These are phyloP conservation scores for Sparassis latifolia DNA, from an alignment of 1,284 basidiomycete genomes.

Conservation along the genomic window DNA sequence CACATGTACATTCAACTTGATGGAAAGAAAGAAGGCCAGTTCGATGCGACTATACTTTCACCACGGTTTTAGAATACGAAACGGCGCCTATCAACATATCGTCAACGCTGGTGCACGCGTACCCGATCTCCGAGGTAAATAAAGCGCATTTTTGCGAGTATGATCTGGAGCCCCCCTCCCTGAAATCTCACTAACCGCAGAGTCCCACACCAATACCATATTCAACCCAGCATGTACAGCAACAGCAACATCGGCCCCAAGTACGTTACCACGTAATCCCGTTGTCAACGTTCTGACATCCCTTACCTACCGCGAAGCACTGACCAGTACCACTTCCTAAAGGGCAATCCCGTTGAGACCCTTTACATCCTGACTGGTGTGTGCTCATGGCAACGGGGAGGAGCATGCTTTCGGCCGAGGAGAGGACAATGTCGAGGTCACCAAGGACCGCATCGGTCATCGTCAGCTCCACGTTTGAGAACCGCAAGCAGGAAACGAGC, in stretches of 20 bases:
- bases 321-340: slow-evolving; percentile 56
- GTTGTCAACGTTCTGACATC: too few relatives aligned
- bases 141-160: too few relatives aligned
- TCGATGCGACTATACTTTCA: too few relatives aligned
- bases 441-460: slow-evolving; percentile 42
- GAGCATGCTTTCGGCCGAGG: slow-evolving; percentile 63
- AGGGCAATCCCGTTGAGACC: slow-evolving; percentile 57
- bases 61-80: too few relatives aligned
- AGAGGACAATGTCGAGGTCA: slow-evolving; percentile 54
- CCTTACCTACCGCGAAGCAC: slow-evolving; percentile 23
- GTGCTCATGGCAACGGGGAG: slow-evolving; percentile 41
- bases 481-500: not conserved
- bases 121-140: too few relatives aligned
- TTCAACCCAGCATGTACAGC: not conserved
- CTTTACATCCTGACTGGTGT: slow-evolving; percentile 45
- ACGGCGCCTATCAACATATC: too few relatives aligned
- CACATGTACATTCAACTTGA: too few relatives aligned
- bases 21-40: too few relatives aligned
- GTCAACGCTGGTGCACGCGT: too few relatives aligned
- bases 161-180: too few relatives aligned
- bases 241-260: not conserved
- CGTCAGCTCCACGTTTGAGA: not conserved
- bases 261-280: not conserved
- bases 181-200: too few relatives aligned
- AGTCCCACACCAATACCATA: too few relatives aligned